Conservation (phyloP, 2,329 filamentous ascomycete species). For the Cladophialophora chaetospira region DNA sequence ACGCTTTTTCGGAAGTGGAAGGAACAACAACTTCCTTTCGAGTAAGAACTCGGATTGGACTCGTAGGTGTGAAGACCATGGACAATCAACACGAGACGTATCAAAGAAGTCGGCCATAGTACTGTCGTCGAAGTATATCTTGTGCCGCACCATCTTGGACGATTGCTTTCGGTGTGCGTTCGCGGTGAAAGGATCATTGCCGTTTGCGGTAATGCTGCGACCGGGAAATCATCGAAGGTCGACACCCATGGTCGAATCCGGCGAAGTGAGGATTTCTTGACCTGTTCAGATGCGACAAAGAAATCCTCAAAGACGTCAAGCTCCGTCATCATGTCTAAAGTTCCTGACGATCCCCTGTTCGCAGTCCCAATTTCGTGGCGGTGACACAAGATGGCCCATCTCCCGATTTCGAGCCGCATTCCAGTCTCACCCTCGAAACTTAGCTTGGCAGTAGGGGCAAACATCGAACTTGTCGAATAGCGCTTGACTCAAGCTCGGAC, state of each 20-base stretch:
- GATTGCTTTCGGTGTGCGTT: conserved; percentile 19
- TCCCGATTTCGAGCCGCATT: conserved; percentile 27
- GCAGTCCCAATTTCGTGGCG: conserved; percentile 16
- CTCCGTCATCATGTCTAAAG: neutral
- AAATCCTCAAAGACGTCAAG: neutral
- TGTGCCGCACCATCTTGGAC: conserved; percentile 21
- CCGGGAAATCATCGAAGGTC: conserved; percentile 4
- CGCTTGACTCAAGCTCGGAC: conserved; percentile 30
- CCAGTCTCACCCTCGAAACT: conserved; percentile 32
- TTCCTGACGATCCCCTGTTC: conserved; percentile 13
- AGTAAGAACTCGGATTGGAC: conserved; percentile 23
- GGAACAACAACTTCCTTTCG: conserved; percentile 13
- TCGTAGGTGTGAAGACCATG: conserved; percentile 26
- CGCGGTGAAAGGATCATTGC: conserved; percentile 27
- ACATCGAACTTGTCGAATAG: conserved; percentile 33
- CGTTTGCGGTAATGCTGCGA: conserved; percentile 28
- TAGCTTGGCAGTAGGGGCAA: conserved; percentile 35
- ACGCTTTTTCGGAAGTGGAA: neutral
- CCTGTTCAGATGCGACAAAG: conserved; percentile 24
- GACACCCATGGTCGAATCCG: neutral
- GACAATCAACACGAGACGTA: neutral
- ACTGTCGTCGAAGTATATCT: conserved; percentile 15
- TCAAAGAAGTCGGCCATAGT: conserved; percentile 1
- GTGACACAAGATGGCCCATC: conserved; percentile 24
- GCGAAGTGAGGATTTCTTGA: conserved; percentile 13